Conservation (phyloP, 768 basidiomycete species). For the Calocybe cyanea region DNA sequence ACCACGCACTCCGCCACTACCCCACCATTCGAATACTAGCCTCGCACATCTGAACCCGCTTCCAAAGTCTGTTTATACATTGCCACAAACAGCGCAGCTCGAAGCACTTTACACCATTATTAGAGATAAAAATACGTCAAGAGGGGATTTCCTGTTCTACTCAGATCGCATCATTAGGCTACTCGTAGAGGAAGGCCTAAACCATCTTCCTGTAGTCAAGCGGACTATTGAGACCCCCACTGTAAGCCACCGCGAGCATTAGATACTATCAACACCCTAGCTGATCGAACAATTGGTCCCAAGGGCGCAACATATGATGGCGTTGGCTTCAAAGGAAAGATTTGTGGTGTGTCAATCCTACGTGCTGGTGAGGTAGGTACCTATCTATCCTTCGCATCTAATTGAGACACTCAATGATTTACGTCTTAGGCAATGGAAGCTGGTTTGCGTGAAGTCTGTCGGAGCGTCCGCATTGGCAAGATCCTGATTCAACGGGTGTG, state of each 20-base stretch:
- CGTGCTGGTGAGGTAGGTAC: constrained; percentile 80
- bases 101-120: constrained; percentile 96
- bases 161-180: constrained; percentile 87
- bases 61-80: constrained; percentile 82
- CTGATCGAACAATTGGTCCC: neutral
- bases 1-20: constrained; percentile 32
- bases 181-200: constrained; percentile 82
- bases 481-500: constrained; percentile 93
- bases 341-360: constrained; percentile 93
- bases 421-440: constrained; percentile 90
- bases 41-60: constrained; percentile 40
- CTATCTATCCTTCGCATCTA: neutral
- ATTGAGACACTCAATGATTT: neutral
- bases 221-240: constrained; percentile 82
- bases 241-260: constrained; percentile 35
- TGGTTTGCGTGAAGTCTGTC: constrained; percentile 91
- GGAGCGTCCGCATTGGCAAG: constrained; percentile 93
- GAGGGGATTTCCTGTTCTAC: constrained; percentile 97
- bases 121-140: constrained; percentile 77
- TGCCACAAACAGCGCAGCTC: constrained; percentile 88
- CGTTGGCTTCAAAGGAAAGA: constrained; percentile 93
- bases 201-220: constrained; percentile 73
- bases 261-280: neutral
- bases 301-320: constrained; percentile 83
- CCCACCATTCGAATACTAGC: constrained; percentile 28